Base-by-base conservation (phyloP, 805 yeast species). In the Nakazawaea ernobii region DNA sequence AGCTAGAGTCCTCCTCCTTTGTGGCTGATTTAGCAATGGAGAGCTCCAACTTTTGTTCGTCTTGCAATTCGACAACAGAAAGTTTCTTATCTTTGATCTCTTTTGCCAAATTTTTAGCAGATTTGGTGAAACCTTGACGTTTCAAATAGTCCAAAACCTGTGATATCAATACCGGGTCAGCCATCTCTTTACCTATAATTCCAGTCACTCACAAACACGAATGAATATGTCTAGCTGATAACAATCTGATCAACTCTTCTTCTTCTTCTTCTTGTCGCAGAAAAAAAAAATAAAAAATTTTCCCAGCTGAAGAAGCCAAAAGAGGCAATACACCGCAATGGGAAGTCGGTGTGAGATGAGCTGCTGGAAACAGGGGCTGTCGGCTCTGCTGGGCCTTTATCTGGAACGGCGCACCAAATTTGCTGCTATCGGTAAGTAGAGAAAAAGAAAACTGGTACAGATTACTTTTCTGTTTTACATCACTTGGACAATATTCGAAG, bases 101-200 rank as follows among this genome's bases (percentile, higher is more conserved):
- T 40, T 55, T 53, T 4, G 36, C 39, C 42, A 61, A 51, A 14
- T 56, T 55, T 24, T 56, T 54, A 1, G 50, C 52, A 10, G 62
- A 51, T 37, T 55, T 55, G 10, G 45, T 42, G 43, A 48, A 55
- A 1, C 60, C 67, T 29, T 59, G 39, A 32, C 55, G 52, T 27
- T 52, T 48, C 36, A 65, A 51, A 47, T 52, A 65, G 20, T 57
- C 59, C 11, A 53, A 49, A 10, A 63, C 48, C 45, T 52, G 56
- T 35, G 55, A 45, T 51, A 43, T 24, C 30, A 42, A 35, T 42
- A 32, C 32, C 8, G 35, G 10, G 6, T 38, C 46, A 20, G 42
- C 6, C 49, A 41, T 46, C 20, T 11, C 32, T 13, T n/a, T 10
- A 24, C 5, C 24, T 20, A 20, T 20, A 20, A 35, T 30, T 14